A percentile compares a stretch with the other conserved stretches of the same genome.
These are phyloP conservation scores for Populus ilicifolia DNA, from an alignment of 345 rosid genomes.

Conservation along the genomic window DNA sequence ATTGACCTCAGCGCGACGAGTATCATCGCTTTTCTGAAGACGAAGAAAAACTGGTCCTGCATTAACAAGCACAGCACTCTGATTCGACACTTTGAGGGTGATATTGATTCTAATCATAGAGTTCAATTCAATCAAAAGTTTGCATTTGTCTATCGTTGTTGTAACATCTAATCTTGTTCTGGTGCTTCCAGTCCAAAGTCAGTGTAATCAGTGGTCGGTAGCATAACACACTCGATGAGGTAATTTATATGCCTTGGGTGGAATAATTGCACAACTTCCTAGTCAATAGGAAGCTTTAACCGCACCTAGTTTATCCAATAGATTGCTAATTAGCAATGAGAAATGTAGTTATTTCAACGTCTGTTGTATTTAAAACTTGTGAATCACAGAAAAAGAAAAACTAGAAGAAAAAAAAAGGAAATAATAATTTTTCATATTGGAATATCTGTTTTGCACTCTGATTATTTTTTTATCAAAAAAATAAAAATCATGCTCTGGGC, in stretches of 20 bases:
- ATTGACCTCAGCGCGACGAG: constrained; percentile 54
- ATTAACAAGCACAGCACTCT: constrained; percentile 7
- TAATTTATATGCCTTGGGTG: constrained; percentile 11
- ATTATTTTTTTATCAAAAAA: too few relatives aligned
- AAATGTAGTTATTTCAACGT: constrained; percentile 18
- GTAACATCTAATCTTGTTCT: constrained; percentile 36
- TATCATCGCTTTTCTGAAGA: constrained; percentile 51
- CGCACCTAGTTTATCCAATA: constrained; percentile 14
- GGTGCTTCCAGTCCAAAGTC: constrained; percentile 31
- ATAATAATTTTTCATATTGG: background rate
- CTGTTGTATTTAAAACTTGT: constrained; percentile 20
- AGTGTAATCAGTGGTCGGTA: constrained; percentile 29
- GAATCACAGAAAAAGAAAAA: background rate
- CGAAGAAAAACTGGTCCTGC: constrained; percentile 27
- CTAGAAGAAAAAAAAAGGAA: background rate
- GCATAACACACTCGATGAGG: constrained; percentile 21
- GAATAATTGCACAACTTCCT: constrained; percentile 27
- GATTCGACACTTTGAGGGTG: constrained; percentile 9
- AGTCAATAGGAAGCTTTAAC: constrained; percentile 17
- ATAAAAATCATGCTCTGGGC: too few relatives aligned
- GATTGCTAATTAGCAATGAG: constrained; percentile 24
- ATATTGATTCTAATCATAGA: constrained; percentile 14
- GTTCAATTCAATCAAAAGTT: background rate
- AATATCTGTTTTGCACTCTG: background rate
- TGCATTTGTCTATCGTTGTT: constrained; percentile 18